Conservation (phyloP, 1,139 yeast species). For the Hyphopichia burtonii region DNA sequence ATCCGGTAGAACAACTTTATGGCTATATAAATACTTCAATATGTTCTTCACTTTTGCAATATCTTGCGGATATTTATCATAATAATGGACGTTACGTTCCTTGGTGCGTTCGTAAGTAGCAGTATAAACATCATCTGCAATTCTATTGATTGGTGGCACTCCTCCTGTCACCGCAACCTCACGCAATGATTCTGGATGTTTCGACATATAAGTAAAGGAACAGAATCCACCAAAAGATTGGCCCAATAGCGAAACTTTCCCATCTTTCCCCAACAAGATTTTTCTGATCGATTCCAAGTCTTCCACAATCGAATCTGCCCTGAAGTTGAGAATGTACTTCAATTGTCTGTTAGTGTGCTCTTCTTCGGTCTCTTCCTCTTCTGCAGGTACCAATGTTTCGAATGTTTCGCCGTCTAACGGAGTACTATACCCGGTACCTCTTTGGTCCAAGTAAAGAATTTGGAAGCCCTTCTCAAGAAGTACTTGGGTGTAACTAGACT, state of each 20-base stretch:
- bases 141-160: constrained; percentile 47
- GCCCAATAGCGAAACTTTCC: constrained; percentile 53
- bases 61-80: constrained; percentile 49
- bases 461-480: constrained; percentile 45
- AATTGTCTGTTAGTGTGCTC: constrained; percentile 25
- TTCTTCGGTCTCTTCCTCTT: constrained; percentile 16
- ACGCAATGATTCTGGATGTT: constrained; percentile 36
- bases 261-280: constrained; percentile 25
- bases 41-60: constrained; percentile 34
- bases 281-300: constrained; percentile 49
- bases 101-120: constrained; percentile 47
- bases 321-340: constrained; percentile 39
- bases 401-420: constrained; percentile 40
- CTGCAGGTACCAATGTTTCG: constrained; percentile 12
- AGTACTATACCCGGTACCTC: constrained; percentile 57
- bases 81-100: constrained; percentile 50
- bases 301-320: constrained; percentile 52
- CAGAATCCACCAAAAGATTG: constrained; percentile 62
- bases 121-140: constrained; percentile 48
- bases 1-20: constrained; percentile 40
- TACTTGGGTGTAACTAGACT: constrained; percentile 34
- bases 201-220: constrained; percentile 49
- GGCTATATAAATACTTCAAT: constrained; percentile 27
- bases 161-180: constrained; percentile 55
- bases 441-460: constrained; percentile 52